Percentiles rank a stretch among this genome's conserved stretches.
Evolutionary conservation across 164 flowering plant species (phyloP).

Genomic region (Cinnamomum chago): DNA sequence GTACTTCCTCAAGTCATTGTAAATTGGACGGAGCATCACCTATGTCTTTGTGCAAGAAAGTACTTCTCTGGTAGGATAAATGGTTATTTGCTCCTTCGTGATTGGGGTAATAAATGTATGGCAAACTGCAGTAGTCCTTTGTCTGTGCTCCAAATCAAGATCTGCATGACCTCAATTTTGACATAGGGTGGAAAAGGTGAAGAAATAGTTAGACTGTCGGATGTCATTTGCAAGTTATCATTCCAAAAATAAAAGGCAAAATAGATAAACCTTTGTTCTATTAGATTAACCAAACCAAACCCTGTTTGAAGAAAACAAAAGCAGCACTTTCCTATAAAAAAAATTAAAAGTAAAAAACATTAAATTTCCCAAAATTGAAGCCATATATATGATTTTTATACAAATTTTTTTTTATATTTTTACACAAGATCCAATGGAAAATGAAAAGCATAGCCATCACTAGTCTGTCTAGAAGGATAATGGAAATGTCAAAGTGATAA

Average conservation of each 20-base stretch:
- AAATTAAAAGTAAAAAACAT: background rate
- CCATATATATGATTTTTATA: no score
- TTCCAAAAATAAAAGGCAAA: background rate
- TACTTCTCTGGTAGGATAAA: background rate
- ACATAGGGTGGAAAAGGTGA: background rate
- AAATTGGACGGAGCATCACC: no score
- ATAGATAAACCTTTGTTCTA: background rate
- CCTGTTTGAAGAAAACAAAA: no score
- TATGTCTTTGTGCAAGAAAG: background rate
- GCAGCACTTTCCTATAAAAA: no score
- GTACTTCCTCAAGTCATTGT: no score
- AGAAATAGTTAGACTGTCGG: background rate
- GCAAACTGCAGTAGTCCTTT: background rate
- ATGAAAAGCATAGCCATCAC: no score
- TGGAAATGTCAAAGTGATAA: background rate
- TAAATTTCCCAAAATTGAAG: background rate
- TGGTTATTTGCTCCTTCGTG: background rate
- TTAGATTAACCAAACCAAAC: background rate
- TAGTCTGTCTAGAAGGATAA: background rate
- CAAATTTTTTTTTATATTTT: no score
- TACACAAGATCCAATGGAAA: no score
- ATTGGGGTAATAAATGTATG: background rate
- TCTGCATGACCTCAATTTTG: background rate
- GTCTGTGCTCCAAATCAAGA: background rate
- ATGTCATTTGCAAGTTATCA: background rate